Evolutionary conservation across 192 early-diverging fungal genomes (phyloP).

Genomic region (Coemansia sp.): DNA sequence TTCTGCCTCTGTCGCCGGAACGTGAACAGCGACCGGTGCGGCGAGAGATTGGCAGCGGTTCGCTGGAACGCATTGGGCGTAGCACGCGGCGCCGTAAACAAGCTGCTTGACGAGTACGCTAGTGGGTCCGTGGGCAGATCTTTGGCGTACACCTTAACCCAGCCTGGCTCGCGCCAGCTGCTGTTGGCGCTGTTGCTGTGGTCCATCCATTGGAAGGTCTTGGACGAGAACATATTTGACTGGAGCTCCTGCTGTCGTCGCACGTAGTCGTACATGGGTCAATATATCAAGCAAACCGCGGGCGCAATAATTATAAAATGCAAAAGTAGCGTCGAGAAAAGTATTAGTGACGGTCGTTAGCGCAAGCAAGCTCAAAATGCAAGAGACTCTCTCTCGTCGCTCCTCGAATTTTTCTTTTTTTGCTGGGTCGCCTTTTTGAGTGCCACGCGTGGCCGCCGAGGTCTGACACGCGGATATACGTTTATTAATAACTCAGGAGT

Average conservation of each 20-base stretch:
- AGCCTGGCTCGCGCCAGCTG: constrained; percentile 40
- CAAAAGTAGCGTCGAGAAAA: background rate
- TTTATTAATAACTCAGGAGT: background rate
- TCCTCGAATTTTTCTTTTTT: background rate
- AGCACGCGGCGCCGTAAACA: constrained; percentile 26
- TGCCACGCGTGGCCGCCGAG: constrained; percentile 2
- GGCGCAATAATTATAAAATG: background rate
- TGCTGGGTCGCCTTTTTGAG: background rate
- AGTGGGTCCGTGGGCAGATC: constrained; percentile 35
- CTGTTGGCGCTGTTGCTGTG: background rate
- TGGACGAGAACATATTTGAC: constrained; percentile 39
- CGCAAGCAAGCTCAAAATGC: background rate
- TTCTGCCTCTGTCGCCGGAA: constrained; percentile 45
- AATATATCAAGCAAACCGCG: background rate
- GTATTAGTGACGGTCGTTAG: background rate
- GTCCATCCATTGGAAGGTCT: constrained; percentile 59
- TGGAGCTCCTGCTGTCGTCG: constrained; percentile 58
- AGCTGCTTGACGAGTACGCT: constrained; percentile 49
- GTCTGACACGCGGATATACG: background rate
- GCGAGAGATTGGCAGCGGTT: constrained; percentile 36
- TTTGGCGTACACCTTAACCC: constrained; percentile 35
- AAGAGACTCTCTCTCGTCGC: background rate
- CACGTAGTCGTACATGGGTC: constrained; percentile 56
- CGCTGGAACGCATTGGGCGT: constrained; percentile 34
- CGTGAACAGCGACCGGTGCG: constrained; percentile 35